These are phyloP conservation scores for Lenzites betulinus DNA, from an alignment of 768 basidiomycete genomes.

Conservation along the genomic window DNA sequence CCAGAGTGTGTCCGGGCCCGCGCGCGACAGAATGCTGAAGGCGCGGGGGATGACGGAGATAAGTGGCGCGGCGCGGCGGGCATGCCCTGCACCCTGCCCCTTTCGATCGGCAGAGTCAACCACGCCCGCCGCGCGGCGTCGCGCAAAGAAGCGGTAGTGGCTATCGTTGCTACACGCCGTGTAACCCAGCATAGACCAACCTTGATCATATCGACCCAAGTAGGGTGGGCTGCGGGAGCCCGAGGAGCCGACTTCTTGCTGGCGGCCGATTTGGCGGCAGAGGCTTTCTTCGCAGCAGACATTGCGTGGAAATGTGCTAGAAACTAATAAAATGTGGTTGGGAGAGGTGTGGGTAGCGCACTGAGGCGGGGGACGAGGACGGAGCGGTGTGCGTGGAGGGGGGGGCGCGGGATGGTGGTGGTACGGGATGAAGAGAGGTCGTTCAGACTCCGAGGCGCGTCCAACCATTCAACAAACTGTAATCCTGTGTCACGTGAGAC, in stretches of 20 bases:
- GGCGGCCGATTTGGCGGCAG: slow-evolving; percentile 49
- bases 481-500: slow-evolving; percentile 37
- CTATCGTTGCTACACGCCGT: background rate
- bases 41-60: slow-evolving; percentile 21
- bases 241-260: slow-evolving; percentile 47
- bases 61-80: slow-evolving; percentile 33
- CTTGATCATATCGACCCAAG: slow-evolving; percentile 83
- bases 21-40: slow-evolving; percentile 22
- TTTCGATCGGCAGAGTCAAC: slow-evolving; percentile 34
- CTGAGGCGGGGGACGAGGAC: slow-evolving; percentile 22
- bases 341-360: slow-evolving; percentile 22
- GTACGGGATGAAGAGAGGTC: slow-evolving; percentile 41
- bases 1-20: background rate
- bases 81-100: slow-evolving; percentile 45
- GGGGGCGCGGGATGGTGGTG: slow-evolving; percentile 47
- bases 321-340: slow-evolving; percentile 18
- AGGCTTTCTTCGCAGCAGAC: slow-evolving; percentile 40
- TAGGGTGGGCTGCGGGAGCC: slow-evolving; percentile 48
- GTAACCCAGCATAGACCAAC: slow-evolving; percentile 36
- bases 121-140: slow-evolving; percentile 3
- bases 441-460: slow-evolving; percentile 39
- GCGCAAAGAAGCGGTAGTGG: background rate
- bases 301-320: slow-evolving; percentile 41
- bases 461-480: slow-evolving; percentile 38
- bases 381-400: slow-evolving; percentile 24